Evolutionary conservation across 2,329 filamentous ascomycete species (phyloP).

Genomic region (Aureobasidium sp.): DNA sequence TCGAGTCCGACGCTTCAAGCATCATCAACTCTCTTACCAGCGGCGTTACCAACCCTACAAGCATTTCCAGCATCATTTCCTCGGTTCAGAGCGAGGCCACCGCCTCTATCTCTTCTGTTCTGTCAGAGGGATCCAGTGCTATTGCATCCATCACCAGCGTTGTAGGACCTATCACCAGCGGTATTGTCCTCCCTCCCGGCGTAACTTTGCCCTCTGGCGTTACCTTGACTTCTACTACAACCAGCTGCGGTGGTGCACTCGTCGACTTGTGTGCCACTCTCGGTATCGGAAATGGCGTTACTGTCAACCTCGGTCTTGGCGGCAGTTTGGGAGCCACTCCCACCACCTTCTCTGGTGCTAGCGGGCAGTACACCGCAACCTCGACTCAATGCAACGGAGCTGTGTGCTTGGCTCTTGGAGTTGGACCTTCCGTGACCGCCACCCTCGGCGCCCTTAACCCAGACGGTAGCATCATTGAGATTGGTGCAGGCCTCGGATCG

Average conservation of each 20-base stretch:
- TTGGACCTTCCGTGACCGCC: not conserved
- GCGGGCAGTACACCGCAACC: not conserved
- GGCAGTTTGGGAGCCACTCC: not conserved
- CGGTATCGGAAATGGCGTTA: not conserved
- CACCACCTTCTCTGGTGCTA: not conserved
- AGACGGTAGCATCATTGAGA: not conserved
- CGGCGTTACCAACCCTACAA: not conserved
- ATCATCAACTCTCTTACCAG: not conserved
- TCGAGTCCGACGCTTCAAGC: not conserved
- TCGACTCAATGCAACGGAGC: not conserved
- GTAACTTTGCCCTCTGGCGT: not conserved
- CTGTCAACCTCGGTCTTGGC: not conserved
- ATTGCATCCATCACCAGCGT: not conserved
- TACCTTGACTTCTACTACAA: not conserved
- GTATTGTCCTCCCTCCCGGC: too few species aligned
- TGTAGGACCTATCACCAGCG: not conserved
- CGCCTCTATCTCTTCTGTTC: not conserved
- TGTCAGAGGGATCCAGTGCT: not conserved
- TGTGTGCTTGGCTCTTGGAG: not conserved
- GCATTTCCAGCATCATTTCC: not conserved
- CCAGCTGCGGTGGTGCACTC: not conserved
- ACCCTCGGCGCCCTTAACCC: not conserved
- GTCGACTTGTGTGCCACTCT: not conserved
- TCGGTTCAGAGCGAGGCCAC: not conserved
- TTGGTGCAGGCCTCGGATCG: not conserved